phyloP scores from a whole-genome alignment of 768 basidiomycete genomes.

The Boletus sensibilis region DNA sequence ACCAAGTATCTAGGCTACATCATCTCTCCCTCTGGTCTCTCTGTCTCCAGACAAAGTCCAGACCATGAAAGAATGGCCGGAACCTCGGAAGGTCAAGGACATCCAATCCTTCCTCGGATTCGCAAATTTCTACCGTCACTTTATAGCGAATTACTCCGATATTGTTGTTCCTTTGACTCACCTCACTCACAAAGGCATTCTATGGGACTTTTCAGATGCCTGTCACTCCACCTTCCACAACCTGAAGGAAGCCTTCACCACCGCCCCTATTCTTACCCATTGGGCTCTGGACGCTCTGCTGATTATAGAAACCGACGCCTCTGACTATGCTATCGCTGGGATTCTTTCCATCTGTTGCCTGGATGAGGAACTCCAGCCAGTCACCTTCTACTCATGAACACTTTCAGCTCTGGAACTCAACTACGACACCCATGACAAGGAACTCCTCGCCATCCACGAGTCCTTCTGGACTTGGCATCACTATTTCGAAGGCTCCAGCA shows the following conservation, averaged over 20 bases:
- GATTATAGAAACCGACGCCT: too few relatives aligned
- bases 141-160: background rate
- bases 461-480: too few relatives aligned
- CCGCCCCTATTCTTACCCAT: background rate
- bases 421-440: too few relatives aligned
- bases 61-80: background rate
- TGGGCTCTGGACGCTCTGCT: background rate
- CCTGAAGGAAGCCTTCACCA: background rate
- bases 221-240: background rate
- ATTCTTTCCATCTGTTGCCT: too few relatives aligned
- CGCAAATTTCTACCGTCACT: background rate
- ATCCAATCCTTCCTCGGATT: background rate
- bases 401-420: too few relatives aligned
- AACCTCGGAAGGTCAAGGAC: background rate
- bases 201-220: background rate
- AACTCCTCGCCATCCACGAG: too few relatives aligned
- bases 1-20: background rate
- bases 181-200: background rate
- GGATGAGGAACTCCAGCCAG: too few relatives aligned
- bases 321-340: too few relatives aligned
- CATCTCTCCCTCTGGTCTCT: background rate
- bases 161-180: background rate
- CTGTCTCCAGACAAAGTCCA: background rate
- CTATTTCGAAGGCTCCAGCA: too few relatives aligned
- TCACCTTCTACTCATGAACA: too few relatives aligned